A percentile compares a stretch with the other conserved stretches of the same genome.
Evolutionary conservation across 2,329 filamentous ascomycete species (phyloP).

Genomic region (Aureobasidium mangrovei): DNA sequence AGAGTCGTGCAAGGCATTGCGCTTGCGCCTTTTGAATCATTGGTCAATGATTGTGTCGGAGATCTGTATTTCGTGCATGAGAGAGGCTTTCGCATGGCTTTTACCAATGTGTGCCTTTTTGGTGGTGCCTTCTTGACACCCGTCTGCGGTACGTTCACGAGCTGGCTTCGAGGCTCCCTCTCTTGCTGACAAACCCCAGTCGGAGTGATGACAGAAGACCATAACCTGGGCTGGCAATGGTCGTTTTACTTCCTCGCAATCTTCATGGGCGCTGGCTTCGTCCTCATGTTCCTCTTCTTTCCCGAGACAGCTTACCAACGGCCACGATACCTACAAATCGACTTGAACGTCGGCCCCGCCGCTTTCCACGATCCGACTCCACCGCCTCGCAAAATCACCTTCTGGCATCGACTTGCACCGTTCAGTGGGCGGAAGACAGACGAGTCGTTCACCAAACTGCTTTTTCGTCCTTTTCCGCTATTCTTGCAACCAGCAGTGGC

Average conservation of each 20-base stretch:
- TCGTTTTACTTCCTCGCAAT: conserved; percentile 83
- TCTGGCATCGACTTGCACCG: conserved; percentile 42
- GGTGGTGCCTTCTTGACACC: conserved; percentile 70
- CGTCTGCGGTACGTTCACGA: conserved; percentile 43
- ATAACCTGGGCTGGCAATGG: conserved; percentile 67
- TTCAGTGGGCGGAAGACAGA: conserved; percentile 79
- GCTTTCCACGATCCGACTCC: neutral
- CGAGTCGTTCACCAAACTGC: conserved; percentile 58
- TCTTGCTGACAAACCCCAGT: conserved; percentile 34
- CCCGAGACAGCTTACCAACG: conserved; percentile 77
- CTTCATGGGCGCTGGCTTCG: conserved; percentile 62
- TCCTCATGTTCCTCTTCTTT: conserved; percentile 66
- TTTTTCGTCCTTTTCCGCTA: conserved; percentile 68
- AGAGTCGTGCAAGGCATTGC: conserved; percentile 83
- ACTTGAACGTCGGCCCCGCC: neutral
- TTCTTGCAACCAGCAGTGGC: conserved; percentile 78
- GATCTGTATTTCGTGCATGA: conserved; percentile 87
- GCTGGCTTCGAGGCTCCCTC: neutral
- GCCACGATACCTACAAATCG: conserved; percentile 53
- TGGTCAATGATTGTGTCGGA: conserved; percentile 81
- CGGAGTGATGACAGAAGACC: conserved; percentile 65
- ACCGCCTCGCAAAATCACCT: conserved; percentile 19
- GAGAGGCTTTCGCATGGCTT: conserved; percentile 74
- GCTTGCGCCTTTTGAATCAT: conserved; percentile 77
- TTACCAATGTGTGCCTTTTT: conserved; percentile 62